Evolutionary conservation across 176 grass and related monocot genomes (phyloP), one percentile per base, ranked within the genome.

Genomic region (Aechmea fasciata): DNA sequence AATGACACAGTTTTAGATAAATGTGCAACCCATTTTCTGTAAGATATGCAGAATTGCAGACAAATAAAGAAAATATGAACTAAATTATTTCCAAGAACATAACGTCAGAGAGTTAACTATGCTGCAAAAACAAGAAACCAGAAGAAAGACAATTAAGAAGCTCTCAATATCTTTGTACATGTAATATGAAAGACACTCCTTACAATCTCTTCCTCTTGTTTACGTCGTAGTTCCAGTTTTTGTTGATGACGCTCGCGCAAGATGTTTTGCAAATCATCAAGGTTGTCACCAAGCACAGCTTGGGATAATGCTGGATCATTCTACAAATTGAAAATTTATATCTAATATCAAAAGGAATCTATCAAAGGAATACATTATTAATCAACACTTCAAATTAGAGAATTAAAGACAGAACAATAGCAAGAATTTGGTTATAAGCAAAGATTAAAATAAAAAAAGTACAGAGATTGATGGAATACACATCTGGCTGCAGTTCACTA

Each of bases 131-230:
- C 15, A 19, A 18, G 8, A 17, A 61, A 61, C 55, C 7, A 15
- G 20, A 8, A 61, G 55, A 18, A 61, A 22, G 33, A 22, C n/a
- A 14, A 2, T 61, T 59, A 18, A 7, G 20, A 7, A 22, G 55
- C 20, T 61, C 55, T 18, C 9, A 61, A 61, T n/a, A n/a, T n/a
- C n/a, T 9, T 22, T 2, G 15, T 61, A 71, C 59, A 69, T 49
- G 54, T 74, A 72, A 22, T 25, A 69, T 14, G 67, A 50, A 11
- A 48, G 8, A 20, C 65, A 83, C 78, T 85, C 23, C 88, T 96
- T 82, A 97, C 94, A 78, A 93, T 77, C 65, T 97, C 94, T 87
- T 97, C 89, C 15, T 97, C 86, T 73, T 97, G 86, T 82, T 97
- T 97, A 74, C 69, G 81, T 14, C 70, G 82, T 65, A 87, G 50